Base-by-base conservation (phyloP, 106 monocot genomes). In the Apostasia ramifera region DNA sequence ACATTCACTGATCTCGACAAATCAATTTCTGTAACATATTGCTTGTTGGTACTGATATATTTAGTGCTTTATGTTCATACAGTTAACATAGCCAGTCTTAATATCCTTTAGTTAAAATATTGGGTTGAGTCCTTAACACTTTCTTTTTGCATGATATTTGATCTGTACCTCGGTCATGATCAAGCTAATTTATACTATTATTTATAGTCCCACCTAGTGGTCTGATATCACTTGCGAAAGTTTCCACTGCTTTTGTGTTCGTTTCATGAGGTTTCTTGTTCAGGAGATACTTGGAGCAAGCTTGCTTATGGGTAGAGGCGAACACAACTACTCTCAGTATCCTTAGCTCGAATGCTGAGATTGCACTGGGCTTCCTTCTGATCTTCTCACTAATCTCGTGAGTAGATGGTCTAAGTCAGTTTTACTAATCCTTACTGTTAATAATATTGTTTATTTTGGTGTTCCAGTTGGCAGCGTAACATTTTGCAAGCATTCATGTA, bases 401-500 rank as follows among this genome's bases (percentile, higher is more conserved):
- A 91, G 95, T 84, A 40, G 13, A 69, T 66, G 52, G 10, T 52
- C 52, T 52, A 52, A 6, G 52, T 37, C 53, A 53, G 53, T 41
- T 65, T 8, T 8, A 38, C 38, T 56, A 61, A 64, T 14, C 63
- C 58, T 38, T 44, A 47, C 56, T 55, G 13, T 39, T 54, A 3
- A 37, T 73, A 55, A 72, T 53, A 58, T 44, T 55, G 61, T 41
- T 60, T 41, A 37, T 51, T 70, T 74, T 52, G 48, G 26, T 66
- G 4, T 54, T 87, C 74, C 83, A 97, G 97, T 76, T 87, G 92
- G 92, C 89, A 92, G 42, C 84, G 97, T 44, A 97, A 74, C 73
- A 81, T 89, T 59, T 62, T 97, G 66, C 92, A 89, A 54, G 87
- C 87, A 13, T 92, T 92, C 78, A 90, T 97, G 78, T 97, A 92